Evolutionary conservation across 257 asterid species (phyloP), one percentile per base, ranked within the genome.

Genomic region (Henckelia pumila): DNA sequence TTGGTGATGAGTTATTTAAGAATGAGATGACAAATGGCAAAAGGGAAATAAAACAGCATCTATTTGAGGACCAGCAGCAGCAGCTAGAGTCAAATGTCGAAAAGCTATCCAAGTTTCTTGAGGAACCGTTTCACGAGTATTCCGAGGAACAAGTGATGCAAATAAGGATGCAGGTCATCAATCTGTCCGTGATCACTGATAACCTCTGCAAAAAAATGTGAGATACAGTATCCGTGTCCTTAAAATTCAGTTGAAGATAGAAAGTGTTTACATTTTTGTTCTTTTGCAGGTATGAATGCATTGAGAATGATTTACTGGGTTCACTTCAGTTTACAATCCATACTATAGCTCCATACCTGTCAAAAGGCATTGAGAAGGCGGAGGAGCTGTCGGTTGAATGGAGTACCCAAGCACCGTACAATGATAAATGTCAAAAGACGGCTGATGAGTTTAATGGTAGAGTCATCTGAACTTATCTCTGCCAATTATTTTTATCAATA

Each of bases 21-120:
- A 96, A 75, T 63, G 99, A 93, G 80, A 86, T 93, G 96, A 85
- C 89, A 0, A 56, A 80, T 62, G 73, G 74, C 71, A 87, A 85
- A 65, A 74, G 79, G 66, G 94, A 90, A 67, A 80, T 86, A 55
- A 88, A 90, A 63, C 95, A 88, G 78, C 71, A 88, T 78, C 80
- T 93, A 77, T 93, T 93, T 47, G 99, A 93, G 88, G 99, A 88
- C 83, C 97, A 88, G 82, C 99, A 93, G 80, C 97, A 93, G 83
- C 99, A 90, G 80, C 95, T 93, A 7, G 97, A 93, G 95, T 83
- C 85, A 33, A 90, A 86, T 72, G 85, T 93, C n/a, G 99, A 93
- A 83, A 90, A 85, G 78, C 84, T 93, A 49, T 90, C 99, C 66
- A 88, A 86, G 72, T 78, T 71, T 78, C 82, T 93, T 17, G 95